Evolutionary conservation across 2,329 filamentous ascomycete species (phyloP), one percentile per base, ranked within the genome.

Genomic region (Albophoma yamanashiensis): DNA sequence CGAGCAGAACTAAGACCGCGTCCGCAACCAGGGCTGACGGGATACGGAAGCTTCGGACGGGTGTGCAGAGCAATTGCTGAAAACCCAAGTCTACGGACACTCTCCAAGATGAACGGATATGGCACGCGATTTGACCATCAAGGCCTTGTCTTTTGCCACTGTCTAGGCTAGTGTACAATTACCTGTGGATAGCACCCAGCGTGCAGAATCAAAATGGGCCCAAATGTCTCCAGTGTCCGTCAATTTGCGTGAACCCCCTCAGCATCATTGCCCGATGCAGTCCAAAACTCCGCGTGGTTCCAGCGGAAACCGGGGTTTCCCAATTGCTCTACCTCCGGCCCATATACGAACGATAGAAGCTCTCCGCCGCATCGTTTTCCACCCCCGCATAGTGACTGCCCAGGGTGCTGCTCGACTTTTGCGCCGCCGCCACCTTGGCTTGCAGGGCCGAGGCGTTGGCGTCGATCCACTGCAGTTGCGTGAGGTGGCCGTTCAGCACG

Each of bases 381-480:
- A 80, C 76, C 14, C 82, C 82, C 25, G 80, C 81, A 64, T 84
- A 82, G 61, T 81, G 80, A 65, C 75, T 79, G 61, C 81, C 80
- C 63, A 87, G 74, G 63, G 78, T 82, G 68, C 85, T 86, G 68
- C 85, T 86, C 42, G 90, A 84, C 75, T 92, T 92, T 71, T 96
- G 92, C 31, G 92, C 90, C 38, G 87, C 84, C 7, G 79, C 76
- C 58, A 97, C 90, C 81, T 96, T 96, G 62, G 86, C 82, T 73
- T 95, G 89, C 58, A 97, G 80, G 39, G 87, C 83, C 20, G 87
- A 83, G 42, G 93, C 89, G 64, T 93, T 92, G 64, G 87, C 85
- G 70, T 97, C 93, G 72, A 99, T 97, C 78, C 89, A 89, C 75
- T 97, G 93, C 62, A 99, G 81, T 74, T 97, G 92, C 42, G 87